Conservation (phyloP, 306 rosid genomes). For the Cajanus cajan region DNA sequence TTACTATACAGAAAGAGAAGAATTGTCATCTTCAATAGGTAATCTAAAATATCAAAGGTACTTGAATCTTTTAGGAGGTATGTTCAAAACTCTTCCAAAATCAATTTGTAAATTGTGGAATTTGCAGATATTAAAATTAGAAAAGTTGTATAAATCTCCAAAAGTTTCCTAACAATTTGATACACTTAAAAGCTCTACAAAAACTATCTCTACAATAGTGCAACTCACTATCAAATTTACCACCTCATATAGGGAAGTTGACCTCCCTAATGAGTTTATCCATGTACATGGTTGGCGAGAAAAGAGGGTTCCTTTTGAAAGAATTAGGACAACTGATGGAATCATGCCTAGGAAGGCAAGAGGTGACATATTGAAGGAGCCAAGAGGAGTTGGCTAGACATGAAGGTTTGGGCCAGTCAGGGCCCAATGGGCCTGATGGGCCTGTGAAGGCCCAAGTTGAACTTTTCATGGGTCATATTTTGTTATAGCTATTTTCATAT, state of each 20-base stretch:
- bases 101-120: not conserved
- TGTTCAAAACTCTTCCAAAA: not conserved
- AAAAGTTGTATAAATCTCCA: accelerated
- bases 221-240: not conserved
- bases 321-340: not conserved
- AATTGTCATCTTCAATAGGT: not conserved
- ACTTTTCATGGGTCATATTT: too few species aligned
- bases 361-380: too few species aligned
- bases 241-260: not conserved
- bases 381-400: too few species aligned
- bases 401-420: too few species aligned
- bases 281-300: not conserved
- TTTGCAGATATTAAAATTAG: constrained; percentile 20
- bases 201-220: not conserved
- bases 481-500: too few species aligned
- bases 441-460: too few species aligned
- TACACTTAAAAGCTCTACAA: not conserved
- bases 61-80: not conserved
- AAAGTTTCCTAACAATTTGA: not conserved
- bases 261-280: constrained; percentile 3
- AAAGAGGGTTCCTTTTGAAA: not conserved
- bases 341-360: too few species aligned
- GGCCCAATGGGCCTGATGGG: too few species aligned
- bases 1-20: accelerated
- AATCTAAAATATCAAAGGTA: constrained; percentile 7